phyloP scores from a whole-genome alignment of 371 early-diverging fungal species.

The Coemansia sp. region DNA sequence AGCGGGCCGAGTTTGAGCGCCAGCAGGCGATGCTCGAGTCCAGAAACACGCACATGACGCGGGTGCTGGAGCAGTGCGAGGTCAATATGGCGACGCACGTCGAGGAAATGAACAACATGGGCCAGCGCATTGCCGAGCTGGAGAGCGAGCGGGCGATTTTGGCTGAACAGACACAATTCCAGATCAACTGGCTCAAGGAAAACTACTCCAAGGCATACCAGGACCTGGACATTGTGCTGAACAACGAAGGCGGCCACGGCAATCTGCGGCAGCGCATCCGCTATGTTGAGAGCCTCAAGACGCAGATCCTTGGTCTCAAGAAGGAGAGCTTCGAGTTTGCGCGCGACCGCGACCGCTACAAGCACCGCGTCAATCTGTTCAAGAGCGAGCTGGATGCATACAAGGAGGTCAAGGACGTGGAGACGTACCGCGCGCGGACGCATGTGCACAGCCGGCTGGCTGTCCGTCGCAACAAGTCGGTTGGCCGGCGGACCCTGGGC shows the following conservation, averaged over 20 bases:
- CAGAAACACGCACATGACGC: slow-evolving; percentile 16
- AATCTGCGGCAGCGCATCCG: slow-evolving; percentile 43
- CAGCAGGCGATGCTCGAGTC: slow-evolving; percentile 13
- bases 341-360: slow-evolving; percentile 31
- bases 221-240: slow-evolving; percentile 35
- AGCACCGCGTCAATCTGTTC: slow-evolving; percentile 23
- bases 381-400: slow-evolving; percentile 43
- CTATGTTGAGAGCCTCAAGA: slow-evolving; percentile 41
- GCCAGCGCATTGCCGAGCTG: slow-evolving; percentile 32
- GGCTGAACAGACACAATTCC: slow-evolving; percentile 45
- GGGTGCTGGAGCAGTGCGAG: slow-evolving; percentile 42
- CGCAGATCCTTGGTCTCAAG: slow-evolving; percentile 39
- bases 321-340: slow-evolving; percentile 39
- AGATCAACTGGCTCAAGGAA: slow-evolving; percentile 48
- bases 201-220: slow-evolving; percentile 43
- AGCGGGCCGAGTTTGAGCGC: slow-evolving; percentile 15
- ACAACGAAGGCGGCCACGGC: slow-evolving; percentile 29
- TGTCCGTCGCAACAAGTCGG: slow-evolving; percentile 2
- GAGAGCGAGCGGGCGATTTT: slow-evolving; percentile 41
- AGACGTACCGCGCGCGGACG: slow-evolving; percentile 9
- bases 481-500: background rate
- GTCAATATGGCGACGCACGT: slow-evolving; percentile 35
- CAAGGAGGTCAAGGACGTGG: slow-evolving; percentile 39
- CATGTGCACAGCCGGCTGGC: slow-evolving; percentile 8
- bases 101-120: slow-evolving; percentile 21